Base-by-base conservation (phyloP, 805 yeast species). In the Kazachstania taianensis region DNA sequence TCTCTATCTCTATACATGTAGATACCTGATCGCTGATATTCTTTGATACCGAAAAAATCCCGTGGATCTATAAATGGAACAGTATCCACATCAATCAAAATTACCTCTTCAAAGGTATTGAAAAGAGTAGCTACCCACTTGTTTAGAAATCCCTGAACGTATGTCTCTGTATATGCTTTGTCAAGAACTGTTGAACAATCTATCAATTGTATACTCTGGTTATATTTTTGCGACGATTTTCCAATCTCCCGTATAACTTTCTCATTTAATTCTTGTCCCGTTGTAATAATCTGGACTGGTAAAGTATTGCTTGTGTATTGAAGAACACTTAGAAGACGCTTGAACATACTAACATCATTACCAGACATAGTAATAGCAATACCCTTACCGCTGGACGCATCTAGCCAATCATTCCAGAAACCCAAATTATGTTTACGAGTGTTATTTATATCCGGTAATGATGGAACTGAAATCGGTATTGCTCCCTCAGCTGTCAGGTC, bases 41-140 rank as follows among this genome's bases (percentile, higher is more conserved):
- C 44, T 2, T 42, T 37, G 4, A 45, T 35, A 5, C 38, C 33
- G 24, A 53, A 44, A 27, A 69, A 69, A 6, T 57, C 39, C 1
- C 52, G 52, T 7, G 59, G 49, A 3, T 67, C 59, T 29, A 61
- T 55, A 34, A 71, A 53, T 1, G 72, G 62, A 1, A 72, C 69
- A 1, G 67, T 57, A 41, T 70, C 77, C 3, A 77, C 76, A 46
- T 75, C 81, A 12, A 75, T 37, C 19, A 74, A 55, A 8, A 75
- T 53, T 28, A 64, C 61, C 44, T 71, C 75, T 27, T 66, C 65
- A 44, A 73, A 73, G 8, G 73, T 66, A 35, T 69, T 75, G 53
- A 78, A 77, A 23, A 73, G 41, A 17, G 70, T 63, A 1, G 82
- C 80, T 20, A 75, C 47, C 53, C 79, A 65, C 50, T 77, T 78